These are phyloP conservation scores for Acanthamoeba lenticulata DNA, from an alignment of 208 protist genomes.

Conservation along the genomic window DNA sequence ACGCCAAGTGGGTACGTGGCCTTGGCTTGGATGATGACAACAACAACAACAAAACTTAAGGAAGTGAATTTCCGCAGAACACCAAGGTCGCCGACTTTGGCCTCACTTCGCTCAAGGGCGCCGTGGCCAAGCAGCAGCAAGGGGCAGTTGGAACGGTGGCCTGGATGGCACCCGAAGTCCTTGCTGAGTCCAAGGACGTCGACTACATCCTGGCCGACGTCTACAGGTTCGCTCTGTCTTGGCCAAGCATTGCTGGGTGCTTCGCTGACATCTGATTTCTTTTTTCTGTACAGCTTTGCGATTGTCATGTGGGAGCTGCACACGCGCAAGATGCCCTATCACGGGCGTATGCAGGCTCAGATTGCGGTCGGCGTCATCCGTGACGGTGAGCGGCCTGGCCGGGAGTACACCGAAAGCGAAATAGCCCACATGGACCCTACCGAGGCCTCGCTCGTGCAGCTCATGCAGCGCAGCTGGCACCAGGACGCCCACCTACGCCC, in stretches of 20 bases:
- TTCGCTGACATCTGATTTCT: not conserved
- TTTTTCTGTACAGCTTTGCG: not conserved
- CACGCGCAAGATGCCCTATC: not conserved
- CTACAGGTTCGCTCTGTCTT: not conserved
- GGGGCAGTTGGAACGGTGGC: not conserved
- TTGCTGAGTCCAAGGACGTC: not conserved
- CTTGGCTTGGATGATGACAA: not conserved
- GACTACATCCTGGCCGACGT: conserved; percentile 7
- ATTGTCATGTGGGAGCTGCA: conserved; percentile 11
- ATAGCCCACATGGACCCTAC: not conserved
- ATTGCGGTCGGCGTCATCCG: not conserved
- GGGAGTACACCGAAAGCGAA: not conserved
- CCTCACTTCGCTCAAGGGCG: not conserved
- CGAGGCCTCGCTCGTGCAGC: not conserved
- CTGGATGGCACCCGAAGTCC: conserved; percentile 27
- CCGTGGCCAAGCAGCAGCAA: not conserved
- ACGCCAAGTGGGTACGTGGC: conserved; percentile 23
- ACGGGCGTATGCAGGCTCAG: not conserved
- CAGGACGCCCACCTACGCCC: not conserved
- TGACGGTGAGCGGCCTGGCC: not conserved
- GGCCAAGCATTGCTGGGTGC: not conserved
- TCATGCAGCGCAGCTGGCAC: not conserved
- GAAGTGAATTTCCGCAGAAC: not conserved
- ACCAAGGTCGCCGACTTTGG: not conserved
- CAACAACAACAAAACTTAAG: too few species aligned